Conservation (phyloP, 192 early-diverging fungal genomes). For the Phycomyces blakesleeanus region DNA sequence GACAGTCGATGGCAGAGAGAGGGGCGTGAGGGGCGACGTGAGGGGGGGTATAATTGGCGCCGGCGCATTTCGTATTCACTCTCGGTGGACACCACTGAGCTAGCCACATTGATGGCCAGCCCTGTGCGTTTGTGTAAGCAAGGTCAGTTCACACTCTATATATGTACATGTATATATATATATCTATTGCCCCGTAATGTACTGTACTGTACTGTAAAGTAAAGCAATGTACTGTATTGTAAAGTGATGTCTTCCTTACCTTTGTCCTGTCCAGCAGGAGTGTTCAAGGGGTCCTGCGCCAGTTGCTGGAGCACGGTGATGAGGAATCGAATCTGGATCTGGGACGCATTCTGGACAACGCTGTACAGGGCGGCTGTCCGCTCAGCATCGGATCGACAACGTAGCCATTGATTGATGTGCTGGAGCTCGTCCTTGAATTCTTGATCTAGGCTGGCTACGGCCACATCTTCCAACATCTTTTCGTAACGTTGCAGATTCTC, state of each 20-base stretch:
- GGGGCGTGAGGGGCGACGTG: neutral
- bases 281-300: conserved; percentile 72
- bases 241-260: no score
- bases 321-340: conserved; percentile 92
- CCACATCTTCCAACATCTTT: conserved; percentile 89
- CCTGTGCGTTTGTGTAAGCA: neutral
- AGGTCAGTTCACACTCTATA: no score
- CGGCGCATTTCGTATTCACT: conserved; percentile 25
- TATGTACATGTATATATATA: no score
- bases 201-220: no score
- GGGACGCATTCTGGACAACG: conserved; percentile 85
- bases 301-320: conserved; percentile 91
- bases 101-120: neutral
- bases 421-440: conserved; percentile 87
- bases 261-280: conserved; percentile 47
- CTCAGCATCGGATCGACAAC: conserved; percentile 84
- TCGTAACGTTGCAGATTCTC: conserved; percentile 91
- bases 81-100: conserved; percentile 24
- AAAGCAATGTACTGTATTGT: no score
- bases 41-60: conserved; percentile 19
- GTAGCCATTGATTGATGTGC: conserved; percentile 94
- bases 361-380: conserved; percentile 89
- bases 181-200: no score
- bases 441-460: conserved; percentile 71
- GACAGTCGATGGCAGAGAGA: conserved; percentile 4